Evolutionary conservation across 1,284 basidiomycete genomes (phyloP).

Genomic region (Takashimella koratensis): DNA sequence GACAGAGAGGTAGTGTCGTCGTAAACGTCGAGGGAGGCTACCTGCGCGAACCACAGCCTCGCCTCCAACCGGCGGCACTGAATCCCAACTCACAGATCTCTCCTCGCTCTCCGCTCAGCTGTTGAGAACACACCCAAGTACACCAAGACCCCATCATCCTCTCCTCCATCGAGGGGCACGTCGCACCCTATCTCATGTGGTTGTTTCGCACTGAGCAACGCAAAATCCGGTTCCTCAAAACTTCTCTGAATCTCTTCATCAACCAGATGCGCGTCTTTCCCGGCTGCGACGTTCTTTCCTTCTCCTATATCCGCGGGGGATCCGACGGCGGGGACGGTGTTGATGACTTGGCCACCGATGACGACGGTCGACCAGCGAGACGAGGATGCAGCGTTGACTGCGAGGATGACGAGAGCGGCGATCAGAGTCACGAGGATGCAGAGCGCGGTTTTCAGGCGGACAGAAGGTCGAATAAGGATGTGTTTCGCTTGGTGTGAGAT

Average conservation of each 20-base stretch:
- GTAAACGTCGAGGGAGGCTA: no score
- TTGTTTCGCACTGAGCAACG: slow-evolving; percentile 38
- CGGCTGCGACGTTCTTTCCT: slow-evolving; percentile 30
- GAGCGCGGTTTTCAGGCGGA: slow-evolving; percentile 33
- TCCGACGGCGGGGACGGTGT: slow-evolving; percentile 20
- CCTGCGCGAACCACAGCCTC: no score
- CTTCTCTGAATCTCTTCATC: slow-evolving; percentile 37
- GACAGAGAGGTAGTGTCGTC: neutral
- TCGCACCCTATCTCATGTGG: slow-evolving; percentile 48
- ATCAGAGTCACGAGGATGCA: slow-evolving; percentile 28
- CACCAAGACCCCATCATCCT: slow-evolving; percentile 37
- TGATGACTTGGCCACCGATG: slow-evolving; percentile 3
- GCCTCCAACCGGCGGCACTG: no score
- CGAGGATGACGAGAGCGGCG: slow-evolving; percentile 28
- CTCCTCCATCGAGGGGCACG: slow-evolving; percentile 32
- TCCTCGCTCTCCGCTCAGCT: slow-evolving; percentile 29
- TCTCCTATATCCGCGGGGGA: slow-evolving; percentile 31
- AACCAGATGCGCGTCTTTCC: slow-evolving; percentile 32
- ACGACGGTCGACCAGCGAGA: slow-evolving; percentile 3
- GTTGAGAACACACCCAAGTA: slow-evolving; percentile 48
- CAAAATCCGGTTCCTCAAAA: slow-evolving; percentile 50
- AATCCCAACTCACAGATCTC: slow-evolving; percentile 46
- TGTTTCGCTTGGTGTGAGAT: neutral
- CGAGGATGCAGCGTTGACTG: slow-evolving; percentile 26
- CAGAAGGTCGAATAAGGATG: slow-evolving; percentile 28